Evolutionary conservation across 805 yeast genomes (phyloP).

Genomic region (Cyberlindnera bimundalis): DNA sequence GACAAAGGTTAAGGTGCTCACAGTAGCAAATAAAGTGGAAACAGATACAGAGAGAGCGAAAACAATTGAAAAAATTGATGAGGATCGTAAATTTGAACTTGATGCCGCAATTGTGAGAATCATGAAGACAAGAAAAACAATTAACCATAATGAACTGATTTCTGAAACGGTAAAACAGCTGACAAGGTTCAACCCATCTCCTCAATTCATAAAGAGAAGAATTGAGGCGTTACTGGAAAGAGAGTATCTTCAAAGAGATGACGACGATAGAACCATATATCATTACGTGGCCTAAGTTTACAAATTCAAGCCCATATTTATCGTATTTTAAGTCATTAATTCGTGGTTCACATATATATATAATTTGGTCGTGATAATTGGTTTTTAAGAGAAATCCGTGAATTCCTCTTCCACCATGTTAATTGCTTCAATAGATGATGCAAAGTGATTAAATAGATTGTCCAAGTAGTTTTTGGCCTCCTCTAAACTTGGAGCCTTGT

Average conservation of each 20-base stretch:
- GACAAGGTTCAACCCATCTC: constrained; percentile 66
- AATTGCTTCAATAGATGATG: constrained; percentile 7
- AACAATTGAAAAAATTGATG: constrained; percentile 54
- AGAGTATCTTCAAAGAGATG: constrained; percentile 76
- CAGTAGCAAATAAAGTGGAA: constrained; percentile 48
- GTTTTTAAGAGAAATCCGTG: not conserved
- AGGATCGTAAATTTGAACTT: constrained; percentile 61
- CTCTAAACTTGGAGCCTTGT: not conserved
- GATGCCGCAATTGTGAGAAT: constrained; percentile 87
- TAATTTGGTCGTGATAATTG: not conserved
- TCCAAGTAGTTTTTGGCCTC: constrained; percentile 5
- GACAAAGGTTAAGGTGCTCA: constrained; percentile 68
- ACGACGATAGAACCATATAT: constrained; percentile 54
- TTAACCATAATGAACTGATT: constrained; percentile 64
- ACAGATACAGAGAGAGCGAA: constrained; percentile 38
- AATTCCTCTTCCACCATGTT: constrained; percentile 3
- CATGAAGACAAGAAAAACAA: constrained; percentile 70
- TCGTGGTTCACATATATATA: not conserved
- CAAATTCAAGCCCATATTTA: not conserved
- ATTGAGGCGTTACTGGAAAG: constrained; percentile 73
- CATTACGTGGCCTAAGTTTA: constrained; percentile 57
- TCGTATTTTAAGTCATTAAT: not conserved
- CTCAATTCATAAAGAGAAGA: constrained; percentile 63
- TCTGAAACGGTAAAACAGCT: constrained; percentile 61
- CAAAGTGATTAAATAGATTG: constrained; percentile 11